Conservation (phyloP, 768 basidiomycete genomes). For the Mycena galopus region DNA sequence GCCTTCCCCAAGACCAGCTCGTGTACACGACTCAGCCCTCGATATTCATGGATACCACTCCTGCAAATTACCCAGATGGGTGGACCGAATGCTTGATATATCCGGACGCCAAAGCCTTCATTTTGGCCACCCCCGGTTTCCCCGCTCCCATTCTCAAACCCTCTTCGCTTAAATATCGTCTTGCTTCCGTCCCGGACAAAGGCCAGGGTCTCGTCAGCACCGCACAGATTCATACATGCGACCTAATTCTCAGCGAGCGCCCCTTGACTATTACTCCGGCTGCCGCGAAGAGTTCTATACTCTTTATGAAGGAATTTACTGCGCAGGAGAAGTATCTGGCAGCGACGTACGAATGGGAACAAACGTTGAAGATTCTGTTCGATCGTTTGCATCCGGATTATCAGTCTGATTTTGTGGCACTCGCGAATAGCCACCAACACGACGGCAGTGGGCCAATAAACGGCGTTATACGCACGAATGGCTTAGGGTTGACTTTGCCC, state of each 20-base stretch:
- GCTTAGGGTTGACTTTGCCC: slow-evolving; percentile 23
- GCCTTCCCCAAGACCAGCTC: neutral
- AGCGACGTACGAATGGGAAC: slow-evolving; percentile 10
- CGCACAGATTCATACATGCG: slow-evolving; percentile 3
- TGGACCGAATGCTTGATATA: slow-evolving; percentile 26
- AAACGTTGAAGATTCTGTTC: slow-evolving; percentile 19
- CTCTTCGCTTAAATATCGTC: neutral
- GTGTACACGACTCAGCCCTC: slow-evolving; percentile 22
- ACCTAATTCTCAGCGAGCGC: slow-evolving; percentile 30
- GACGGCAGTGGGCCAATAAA: slow-evolving; percentile 49
- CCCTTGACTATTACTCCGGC: slow-evolving; percentile 17
- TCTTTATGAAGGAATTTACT: neutral
- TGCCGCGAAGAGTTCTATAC: neutral
- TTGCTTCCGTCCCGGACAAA: slow-evolving; percentile 14
- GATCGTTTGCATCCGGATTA: slow-evolving; percentile 40
- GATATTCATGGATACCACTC: neutral
- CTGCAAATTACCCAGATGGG: neutral
- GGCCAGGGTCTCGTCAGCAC: slow-evolving; percentile 26
- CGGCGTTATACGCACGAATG: slow-evolving; percentile 48
- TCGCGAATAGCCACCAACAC: slow-evolving; percentile 43
- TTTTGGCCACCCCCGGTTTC: slow-evolving; percentile 24
- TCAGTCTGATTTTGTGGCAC: slow-evolving; percentile 39
- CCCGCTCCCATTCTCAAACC: slow-evolving; percentile 15
- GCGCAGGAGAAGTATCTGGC: neutral
- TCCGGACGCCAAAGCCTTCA: slow-evolving; percentile 10